These are phyloP conservation scores for Corymbia citriodora DNA, from an alignment of 441 rosid species.

Conservation along the genomic window DNA sequence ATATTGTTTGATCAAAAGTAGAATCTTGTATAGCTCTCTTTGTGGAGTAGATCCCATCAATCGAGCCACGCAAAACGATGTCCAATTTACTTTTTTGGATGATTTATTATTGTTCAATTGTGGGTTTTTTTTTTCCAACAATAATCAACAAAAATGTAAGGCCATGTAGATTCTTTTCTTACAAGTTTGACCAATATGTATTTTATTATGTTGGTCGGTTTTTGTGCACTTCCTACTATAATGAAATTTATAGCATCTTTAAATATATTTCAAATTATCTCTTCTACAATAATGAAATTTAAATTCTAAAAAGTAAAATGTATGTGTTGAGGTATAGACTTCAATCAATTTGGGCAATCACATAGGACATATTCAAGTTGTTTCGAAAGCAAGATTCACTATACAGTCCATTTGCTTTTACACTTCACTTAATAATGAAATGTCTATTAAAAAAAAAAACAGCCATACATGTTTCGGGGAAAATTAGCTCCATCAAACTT, in stretches of 20 bases:
- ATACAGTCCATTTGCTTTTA: too few relatives aligned
- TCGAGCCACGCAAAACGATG: accelerated
- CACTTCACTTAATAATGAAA: not conserved
- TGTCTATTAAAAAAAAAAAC: too few relatives aligned
- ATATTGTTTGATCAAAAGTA: not conserved
- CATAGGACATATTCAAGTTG: not conserved
- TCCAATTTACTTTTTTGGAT: accelerated
- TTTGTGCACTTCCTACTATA: too few relatives aligned
- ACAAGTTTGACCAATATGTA: too few relatives aligned
- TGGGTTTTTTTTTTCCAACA: not conserved
- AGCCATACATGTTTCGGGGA: not conserved
- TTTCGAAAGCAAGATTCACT: not conserved
- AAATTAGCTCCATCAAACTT: not conserved
- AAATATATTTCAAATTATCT: too few relatives aligned
- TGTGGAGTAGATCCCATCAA: accelerated
- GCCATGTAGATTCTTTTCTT: too few relatives aligned
- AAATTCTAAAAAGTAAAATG: not conserved
- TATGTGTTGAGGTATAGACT: not conserved
- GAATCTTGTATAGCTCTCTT: not conserved
- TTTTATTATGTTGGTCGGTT: too few relatives aligned
- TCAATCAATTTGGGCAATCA: not conserved
- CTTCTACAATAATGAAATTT: too few relatives aligned
- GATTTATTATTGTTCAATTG: not conserved
- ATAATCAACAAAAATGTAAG: too few relatives aligned
- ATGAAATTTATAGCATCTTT: too few relatives aligned